Percentiles rank a stretch among this genome's conserved stretches.
phyloP scores from a whole-genome alignment of 139 green algal genomes.

The Coelastrella sp. region DNA sequence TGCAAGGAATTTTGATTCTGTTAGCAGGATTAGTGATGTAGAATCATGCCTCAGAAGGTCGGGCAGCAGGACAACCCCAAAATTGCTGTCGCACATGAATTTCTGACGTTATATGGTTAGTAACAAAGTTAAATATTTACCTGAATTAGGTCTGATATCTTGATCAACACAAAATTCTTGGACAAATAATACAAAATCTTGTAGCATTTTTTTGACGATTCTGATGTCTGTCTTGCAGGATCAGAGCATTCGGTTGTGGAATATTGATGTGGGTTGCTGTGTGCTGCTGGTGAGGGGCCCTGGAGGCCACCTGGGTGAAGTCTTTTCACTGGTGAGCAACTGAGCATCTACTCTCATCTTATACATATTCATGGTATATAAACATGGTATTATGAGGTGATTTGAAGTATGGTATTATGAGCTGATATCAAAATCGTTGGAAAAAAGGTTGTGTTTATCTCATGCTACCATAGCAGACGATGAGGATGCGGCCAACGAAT shows the following conservation, averaged over 20 bases:
- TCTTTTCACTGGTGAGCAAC: conserved; percentile 71
- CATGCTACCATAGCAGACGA: not conserved
- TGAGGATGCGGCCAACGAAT: too few relatives aligned
- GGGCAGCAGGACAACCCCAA: too few relatives aligned
- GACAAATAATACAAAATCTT: too few relatives aligned
- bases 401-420: not conserved
- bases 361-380: too few relatives aligned
- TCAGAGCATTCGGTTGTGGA: conserved; percentile 71
- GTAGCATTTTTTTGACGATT: not conserved
- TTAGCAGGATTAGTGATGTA: too few relatives aligned
- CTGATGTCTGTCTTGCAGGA: conserved; percentile 49
- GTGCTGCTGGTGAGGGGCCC: conserved; percentile 73
- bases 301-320: conserved; percentile 78
- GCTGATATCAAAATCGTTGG: not conserved
- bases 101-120: too few relatives aligned
- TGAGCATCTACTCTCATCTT: not conserved
- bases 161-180: too few relatives aligned
- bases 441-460: not conserved
- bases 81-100: too few relatives aligned
- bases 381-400: too few relatives aligned
- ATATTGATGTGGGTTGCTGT: conserved; percentile 61
- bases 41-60: too few relatives aligned
- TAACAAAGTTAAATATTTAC: too few relatives aligned
- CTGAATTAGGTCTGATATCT: not conserved
- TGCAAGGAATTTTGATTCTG: too few relatives aligned